A percentile compares a stretch with the other conserved stretches of the same genome.
These are phyloP conservation scores for Graphilbum ipis-grandicollis DNA, from an alignment of 2,329 filamentous ascomycete species.

Conservation along the genomic window DNA sequence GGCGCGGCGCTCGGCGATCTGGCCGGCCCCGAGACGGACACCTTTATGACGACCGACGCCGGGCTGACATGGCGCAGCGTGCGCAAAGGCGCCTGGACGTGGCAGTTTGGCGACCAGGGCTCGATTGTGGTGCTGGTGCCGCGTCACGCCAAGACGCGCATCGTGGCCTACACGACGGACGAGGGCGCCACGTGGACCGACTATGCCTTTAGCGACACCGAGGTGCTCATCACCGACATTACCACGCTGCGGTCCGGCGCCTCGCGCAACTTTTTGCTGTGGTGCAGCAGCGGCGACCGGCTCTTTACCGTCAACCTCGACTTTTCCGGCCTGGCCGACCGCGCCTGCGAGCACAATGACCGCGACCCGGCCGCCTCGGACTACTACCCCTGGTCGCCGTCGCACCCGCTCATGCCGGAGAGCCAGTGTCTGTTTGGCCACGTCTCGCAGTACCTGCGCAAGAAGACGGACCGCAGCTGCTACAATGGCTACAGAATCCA, in stretches of 20 bases:
- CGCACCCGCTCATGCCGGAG: slow-evolving; percentile 54
- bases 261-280: slow-evolving; percentile 81
- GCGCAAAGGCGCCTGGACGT: slow-evolving; percentile 77
- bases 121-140: slow-evolving; percentile 80
- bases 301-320: slow-evolving; percentile 73
- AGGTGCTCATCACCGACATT: slow-evolving; percentile 61
- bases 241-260: slow-evolving; percentile 79
- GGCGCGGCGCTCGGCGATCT: slow-evolving; percentile 46
- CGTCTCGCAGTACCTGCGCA: slow-evolving; percentile 74
- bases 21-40: slow-evolving; percentile 65
- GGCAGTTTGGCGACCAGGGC: slow-evolving; percentile 92
- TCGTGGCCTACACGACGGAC: slow-evolving; percentile 35
- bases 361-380: slow-evolving; percentile 37
- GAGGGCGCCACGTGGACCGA: slow-evolving; percentile 67
- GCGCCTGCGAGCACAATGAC: slow-evolving; percentile 53
- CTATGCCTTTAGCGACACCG: slow-evolving; percentile 50
- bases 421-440: slow-evolving; percentile 88
- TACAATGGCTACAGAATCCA: slow-evolving; percentile 63
- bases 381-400: slow-evolving; percentile 77
- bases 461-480: slow-evolving; percentile 62
- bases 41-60: slow-evolving; percentile 83
- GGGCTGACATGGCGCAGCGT: slow-evolving; percentile 75
- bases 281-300: slow-evolving; percentile 42
- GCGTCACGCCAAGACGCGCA: slow-evolving; percentile 48
- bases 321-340: slow-evolving; percentile 64